A percentile compares a stretch with the other conserved stretches of the same genome.
Conservation (phyloP, 179 eudicot species). For the Amaranthus tricolor region DNA sequence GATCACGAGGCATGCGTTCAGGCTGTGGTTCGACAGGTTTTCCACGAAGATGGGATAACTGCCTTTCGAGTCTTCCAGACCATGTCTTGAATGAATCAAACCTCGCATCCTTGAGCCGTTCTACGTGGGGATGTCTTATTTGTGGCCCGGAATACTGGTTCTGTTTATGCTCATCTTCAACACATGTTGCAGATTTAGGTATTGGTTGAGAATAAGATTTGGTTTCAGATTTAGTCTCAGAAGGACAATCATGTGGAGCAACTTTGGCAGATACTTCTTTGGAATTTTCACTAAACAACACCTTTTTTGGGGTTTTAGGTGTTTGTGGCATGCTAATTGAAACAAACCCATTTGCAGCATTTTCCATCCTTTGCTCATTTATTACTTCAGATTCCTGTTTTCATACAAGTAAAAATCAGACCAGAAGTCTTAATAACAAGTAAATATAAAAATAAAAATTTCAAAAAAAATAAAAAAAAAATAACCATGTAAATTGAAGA, state of each 20-base stretch:
- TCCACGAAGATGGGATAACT: conserved; percentile 54
- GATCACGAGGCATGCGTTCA: conserved; percentile 20
- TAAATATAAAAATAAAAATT: too few relatives aligned
- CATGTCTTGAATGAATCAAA: conserved; percentile 76
- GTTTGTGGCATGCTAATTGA: conserved; percentile 82
- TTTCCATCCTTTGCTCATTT: conserved; percentile 12
- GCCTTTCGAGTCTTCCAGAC: conserved; percentile 80
- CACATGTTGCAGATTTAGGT: conserved; percentile 32
- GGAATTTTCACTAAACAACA: conserved; percentile 21
- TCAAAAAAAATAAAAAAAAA: too few relatives aligned
- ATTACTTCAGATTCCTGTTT: conserved; percentile 36
- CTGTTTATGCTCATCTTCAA: conserved; percentile 20
- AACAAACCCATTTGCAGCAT: conserved; percentile 21
- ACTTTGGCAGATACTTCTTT: too few relatives aligned
- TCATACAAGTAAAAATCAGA: background rate
- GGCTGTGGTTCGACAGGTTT: conserved; percentile 40
- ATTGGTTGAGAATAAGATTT: conserved; percentile 67
- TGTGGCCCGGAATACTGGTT: conserved; percentile 18
- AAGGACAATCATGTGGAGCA: too few relatives aligned
- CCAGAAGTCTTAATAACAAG: background rate
- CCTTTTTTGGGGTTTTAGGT: conserved; percentile 40
- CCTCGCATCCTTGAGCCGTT: conserved; percentile 50
- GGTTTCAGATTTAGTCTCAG: conserved; percentile 14
- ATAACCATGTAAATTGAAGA: too few relatives aligned
- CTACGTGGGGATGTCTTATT: conserved; percentile 31